Conservation (phyloP, 169 alveolate genomes). For the Plasmodium vivax region DNA sequence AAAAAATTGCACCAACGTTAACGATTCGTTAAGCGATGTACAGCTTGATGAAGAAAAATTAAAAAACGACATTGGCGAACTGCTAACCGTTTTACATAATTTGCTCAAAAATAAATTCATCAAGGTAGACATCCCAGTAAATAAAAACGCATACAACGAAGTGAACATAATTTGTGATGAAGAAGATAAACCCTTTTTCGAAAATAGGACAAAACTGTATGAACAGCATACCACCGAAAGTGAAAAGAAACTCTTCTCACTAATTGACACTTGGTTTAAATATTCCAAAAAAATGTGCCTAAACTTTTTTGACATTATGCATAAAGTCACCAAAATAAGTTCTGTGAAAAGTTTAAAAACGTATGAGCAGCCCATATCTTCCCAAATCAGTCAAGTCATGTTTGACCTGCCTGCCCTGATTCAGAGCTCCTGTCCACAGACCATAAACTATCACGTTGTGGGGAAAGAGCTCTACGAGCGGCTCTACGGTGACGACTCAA, state of each 20-base stretch:
- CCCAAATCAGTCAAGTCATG: constrained; percentile 74
- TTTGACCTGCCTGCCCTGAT: constrained; percentile 64
- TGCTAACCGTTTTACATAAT: constrained; percentile 31
- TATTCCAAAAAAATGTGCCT: constrained; percentile 65
- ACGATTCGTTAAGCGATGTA: constrained; percentile 2
- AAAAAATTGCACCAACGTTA: constrained; percentile 1
- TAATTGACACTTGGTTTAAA: constrained; percentile 67
- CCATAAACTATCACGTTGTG: constrained; percentile 16
- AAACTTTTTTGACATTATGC: constrained; percentile 72
- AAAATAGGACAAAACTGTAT: constrained; percentile 41
- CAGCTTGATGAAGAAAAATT: constrained; percentile 35
- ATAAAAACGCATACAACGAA: constrained; percentile 31
- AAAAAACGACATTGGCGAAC: constrained; percentile 23
- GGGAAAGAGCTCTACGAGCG: constrained; percentile 29
- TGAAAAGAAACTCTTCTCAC: constrained; percentile 56
- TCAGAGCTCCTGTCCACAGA: constrained; percentile 38
- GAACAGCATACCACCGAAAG: constrained; percentile 37
- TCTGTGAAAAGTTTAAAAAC: constrained; percentile 63
- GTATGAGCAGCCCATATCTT: constrained; percentile 67
- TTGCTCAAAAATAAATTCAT: constrained; percentile 41
- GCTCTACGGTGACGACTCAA: neutral
- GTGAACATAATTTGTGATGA: constrained; percentile 61
- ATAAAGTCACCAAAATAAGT: constrained; percentile 64
- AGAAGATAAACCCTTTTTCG: constrained; percentile 62
- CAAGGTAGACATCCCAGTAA: constrained; percentile 26